A percentile compares a stretch with the other conserved stretches of the same genome.
Conservation (phyloP, 371 early-diverging fungal species). For the Rhizopus stolonifer region DNA sequence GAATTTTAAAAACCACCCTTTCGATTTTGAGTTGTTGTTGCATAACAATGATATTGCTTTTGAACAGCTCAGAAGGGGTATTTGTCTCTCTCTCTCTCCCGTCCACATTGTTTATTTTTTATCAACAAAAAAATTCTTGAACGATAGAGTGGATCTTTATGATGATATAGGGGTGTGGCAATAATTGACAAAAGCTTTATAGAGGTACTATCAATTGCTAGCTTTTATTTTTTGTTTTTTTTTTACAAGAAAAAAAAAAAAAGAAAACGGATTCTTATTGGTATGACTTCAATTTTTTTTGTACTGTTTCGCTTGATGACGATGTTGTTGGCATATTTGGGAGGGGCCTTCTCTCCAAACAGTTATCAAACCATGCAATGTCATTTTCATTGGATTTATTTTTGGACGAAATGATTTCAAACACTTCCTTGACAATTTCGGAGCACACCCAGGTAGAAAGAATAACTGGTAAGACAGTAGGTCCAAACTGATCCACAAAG, state of each 20-base stretch:
- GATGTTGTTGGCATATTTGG: slow-evolving; percentile 13
- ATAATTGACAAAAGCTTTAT: slow-evolving; percentile 9
- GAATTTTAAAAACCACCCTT: not conserved
- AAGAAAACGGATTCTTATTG: slow-evolving; percentile 2
- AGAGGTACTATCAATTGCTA: slow-evolving; percentile 13
- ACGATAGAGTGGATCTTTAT: slow-evolving; percentile 13
- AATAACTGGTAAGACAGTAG: slow-evolving; percentile 13
- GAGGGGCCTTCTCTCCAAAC: slow-evolving; percentile 11
- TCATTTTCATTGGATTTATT: slow-evolving; percentile 7
- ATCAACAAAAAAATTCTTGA: slow-evolving; percentile 8
- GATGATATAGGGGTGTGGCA: slow-evolving; percentile 12
- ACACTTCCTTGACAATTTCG: slow-evolving; percentile 15
- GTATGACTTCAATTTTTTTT: slow-evolving; percentile 6
- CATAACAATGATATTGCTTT: slow-evolving; percentile 13
- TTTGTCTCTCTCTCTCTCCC: slow-evolving; percentile 5
- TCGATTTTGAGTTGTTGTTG: slow-evolving; percentile 10
- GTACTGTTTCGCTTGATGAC: slow-evolving; percentile 3
- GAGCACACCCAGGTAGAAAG: slow-evolving; percentile 16
- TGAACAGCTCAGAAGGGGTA: slow-evolving; percentile 9
- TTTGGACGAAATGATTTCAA: slow-evolving; percentile 5
- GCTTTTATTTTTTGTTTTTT: slow-evolving; percentile 1
- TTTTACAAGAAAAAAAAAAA: slow-evolving; percentile 3
- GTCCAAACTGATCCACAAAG: slow-evolving; percentile 8
- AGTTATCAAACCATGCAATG: slow-evolving; percentile 10
- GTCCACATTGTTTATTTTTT: slow-evolving; percentile 13